A percentile compares a stretch with the other conserved stretches of the same genome.
Conservation (phyloP, 2,329 filamentous ascomycete genomes). For the Neofusicoccum laricinum region DNA sequence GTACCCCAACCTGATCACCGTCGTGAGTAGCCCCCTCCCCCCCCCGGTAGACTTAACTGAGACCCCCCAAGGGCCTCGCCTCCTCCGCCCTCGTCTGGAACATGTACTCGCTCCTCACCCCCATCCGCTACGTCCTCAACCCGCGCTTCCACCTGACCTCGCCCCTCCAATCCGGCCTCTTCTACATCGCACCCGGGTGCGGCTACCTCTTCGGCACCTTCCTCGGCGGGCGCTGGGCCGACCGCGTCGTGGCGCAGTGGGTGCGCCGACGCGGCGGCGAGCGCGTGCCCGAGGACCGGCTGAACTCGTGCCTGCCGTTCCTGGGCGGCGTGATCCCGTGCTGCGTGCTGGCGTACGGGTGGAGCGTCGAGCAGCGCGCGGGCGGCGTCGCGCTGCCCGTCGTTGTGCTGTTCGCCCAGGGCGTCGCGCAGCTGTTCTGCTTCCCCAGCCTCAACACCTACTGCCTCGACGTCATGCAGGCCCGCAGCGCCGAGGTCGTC, state of each 20-base stretch:
- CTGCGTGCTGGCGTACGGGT: constrained; percentile 68
- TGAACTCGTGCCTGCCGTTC: constrained; percentile 54
- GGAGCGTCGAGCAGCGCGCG: constrained; percentile 55
- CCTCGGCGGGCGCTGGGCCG: constrained; percentile 69
- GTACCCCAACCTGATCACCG: constrained; percentile 64
- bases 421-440: constrained; percentile 70
- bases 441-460: constrained; percentile 77
- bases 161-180: constrained; percentile 66
- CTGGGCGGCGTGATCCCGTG: constrained; percentile 57
- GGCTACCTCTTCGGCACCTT: constrained; percentile 70
- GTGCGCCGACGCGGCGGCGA: constrained; percentile 56
- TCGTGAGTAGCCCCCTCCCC: constrained; percentile 28
- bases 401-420: constrained; percentile 71
- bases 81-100: constrained; percentile 69
- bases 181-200: constrained; percentile 70
- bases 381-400: constrained; percentile 63
- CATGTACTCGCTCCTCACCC: constrained; percentile 68
- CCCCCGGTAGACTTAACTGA: not conserved
- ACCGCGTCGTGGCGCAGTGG: constrained; percentile 63
- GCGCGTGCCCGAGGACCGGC: constrained; percentile 66
- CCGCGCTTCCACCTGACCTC: constrained; percentile 67
- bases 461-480: constrained; percentile 78
- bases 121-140: constrained; percentile 71
- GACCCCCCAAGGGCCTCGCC: constrained; percentile 46
- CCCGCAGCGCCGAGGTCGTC: constrained; percentile 67